Conservation (phyloP, 306 rosid species). For the Prinsepia uniflora region DNA sequence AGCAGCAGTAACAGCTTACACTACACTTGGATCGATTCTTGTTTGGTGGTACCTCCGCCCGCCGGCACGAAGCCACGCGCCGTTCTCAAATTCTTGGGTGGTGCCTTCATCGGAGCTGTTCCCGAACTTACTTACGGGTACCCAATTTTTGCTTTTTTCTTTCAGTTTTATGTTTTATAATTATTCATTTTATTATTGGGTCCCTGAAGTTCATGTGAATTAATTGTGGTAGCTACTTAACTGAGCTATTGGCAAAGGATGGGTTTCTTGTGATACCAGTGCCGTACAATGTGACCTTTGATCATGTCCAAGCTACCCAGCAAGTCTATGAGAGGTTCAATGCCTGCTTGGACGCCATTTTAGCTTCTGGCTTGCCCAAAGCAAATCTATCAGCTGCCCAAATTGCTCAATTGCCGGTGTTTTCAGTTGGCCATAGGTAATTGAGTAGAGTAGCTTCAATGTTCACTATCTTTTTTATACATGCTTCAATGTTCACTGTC, state of each 20-base stretch:
- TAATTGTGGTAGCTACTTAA: constrained; percentile 51
- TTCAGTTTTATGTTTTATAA: background rate
- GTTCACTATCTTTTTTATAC: background rate
- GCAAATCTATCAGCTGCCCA: constrained; percentile 58
- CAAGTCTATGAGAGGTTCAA: constrained; percentile 80
- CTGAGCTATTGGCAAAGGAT: constrained; percentile 66
- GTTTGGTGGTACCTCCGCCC: constrained; percentile 62
- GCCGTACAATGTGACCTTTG: constrained; percentile 90
- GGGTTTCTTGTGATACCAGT: constrained; percentile 75
- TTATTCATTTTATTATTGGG: background rate
- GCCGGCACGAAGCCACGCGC: constrained; percentile 63
- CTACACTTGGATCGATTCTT: constrained; percentile 49
- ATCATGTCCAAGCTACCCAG: constrained; percentile 65
- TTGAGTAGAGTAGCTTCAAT: background rate
- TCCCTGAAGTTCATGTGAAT: background rate
- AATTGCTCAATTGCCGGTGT: constrained; percentile 62
- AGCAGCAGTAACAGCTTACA: constrained; percentile 22
- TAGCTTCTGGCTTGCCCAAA: constrained; percentile 63
- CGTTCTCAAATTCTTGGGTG: constrained; percentile 84
- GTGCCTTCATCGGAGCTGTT: constrained; percentile 93
- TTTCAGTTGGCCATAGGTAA: constrained; percentile 89
- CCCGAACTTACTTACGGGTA: constrained; percentile 91
- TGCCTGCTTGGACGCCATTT: constrained; percentile 56
- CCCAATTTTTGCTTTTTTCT: constrained; percentile 13
- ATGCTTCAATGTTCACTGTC: background rate